These are phyloP conservation scores for Corrigiola litoralis DNA, from an alignment of 179 eudicot genomes.

Conservation along the genomic window DNA sequence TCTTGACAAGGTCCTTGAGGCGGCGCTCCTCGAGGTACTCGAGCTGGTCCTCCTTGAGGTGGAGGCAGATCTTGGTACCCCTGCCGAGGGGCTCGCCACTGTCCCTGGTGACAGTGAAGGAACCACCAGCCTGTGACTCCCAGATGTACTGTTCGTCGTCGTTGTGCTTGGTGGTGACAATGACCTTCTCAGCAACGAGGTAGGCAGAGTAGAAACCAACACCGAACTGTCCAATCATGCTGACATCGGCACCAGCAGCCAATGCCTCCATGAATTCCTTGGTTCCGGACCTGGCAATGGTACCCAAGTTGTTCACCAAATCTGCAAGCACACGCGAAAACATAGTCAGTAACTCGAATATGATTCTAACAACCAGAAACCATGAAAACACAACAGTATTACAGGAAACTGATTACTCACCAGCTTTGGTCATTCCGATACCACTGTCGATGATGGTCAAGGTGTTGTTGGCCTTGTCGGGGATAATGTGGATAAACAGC, in stretches of 20 bases:
- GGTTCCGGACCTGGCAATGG: constrained; percentile 65
- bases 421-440: constrained; percentile 59
- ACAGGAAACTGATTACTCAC: constrained; percentile 18
- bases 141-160: constrained; percentile 81
- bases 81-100: constrained; percentile 71
- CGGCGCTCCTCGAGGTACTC: constrained; percentile 84
- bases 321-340: constrained; percentile 23
- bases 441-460: constrained; percentile 55
- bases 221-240: constrained; percentile 76
- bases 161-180: constrained; percentile 80
- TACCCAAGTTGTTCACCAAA: constrained; percentile 68
- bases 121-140: constrained; percentile 91
- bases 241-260: constrained; percentile 70
- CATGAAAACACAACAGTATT: too few relatives aligned
- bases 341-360: not conserved
- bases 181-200: constrained; percentile 62
- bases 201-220: constrained; percentile 71
- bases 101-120: constrained; percentile 80
- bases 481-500: constrained; percentile 54
- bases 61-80: constrained; percentile 73
- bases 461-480: constrained; percentile 51
- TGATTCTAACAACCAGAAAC: not conserved
- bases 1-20: constrained; percentile 73
- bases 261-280: constrained; percentile 74
- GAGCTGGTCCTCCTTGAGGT: constrained; percentile 81